Evolutionary conservation across 768 basidiomycete genomes (phyloP), one percentile per base, ranked within the genome.

Genomic region (Astraeus odoratus): DNA sequence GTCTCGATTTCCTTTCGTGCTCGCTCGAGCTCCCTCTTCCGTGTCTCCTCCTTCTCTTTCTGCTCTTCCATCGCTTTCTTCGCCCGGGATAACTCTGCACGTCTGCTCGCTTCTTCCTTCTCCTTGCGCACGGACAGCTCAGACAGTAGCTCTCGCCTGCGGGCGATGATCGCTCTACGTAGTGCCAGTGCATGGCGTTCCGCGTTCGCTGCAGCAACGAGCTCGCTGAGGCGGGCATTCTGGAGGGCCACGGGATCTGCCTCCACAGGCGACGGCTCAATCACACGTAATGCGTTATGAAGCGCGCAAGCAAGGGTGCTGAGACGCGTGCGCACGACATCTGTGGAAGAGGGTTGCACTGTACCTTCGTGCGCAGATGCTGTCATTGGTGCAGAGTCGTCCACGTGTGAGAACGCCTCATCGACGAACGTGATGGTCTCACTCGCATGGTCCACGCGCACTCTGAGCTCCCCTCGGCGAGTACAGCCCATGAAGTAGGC

Each of bases 401-500:
- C 70, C 3, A 59, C 43, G 16, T 58, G 54, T n/a, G 69, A 66
- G 56, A 86, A 89, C 0, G 82, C 74, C 44, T 87, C 83, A 55
- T 93, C 86, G 36, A 83, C 74, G 57, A 98, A 99, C 5, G 80
- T 74, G 65, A 98, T 81, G 48, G 80, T 82, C 15, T 90, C 87
- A 3, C 76, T 78, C 24, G 85, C 82, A 61, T 99, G 95, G 65
- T 98, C 91, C 36, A 97, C 80, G 13, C 82, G 81, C 51, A 96
- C 83, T 54, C 69, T 75, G 39, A 97, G 77, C 63, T 96, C 92
- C 30, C 90, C 89, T 7, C 85, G 79, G 38, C 84, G 79, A 35
- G 90, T 89, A 47, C 91, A 90, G 27, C 85, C 83, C 87, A 96
- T 95, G 51, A 98, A 69, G 65, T 95, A 97, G 4, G 86, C 85